Evolutionary conservation across 2,329 filamentous ascomycete species (phyloP).

Genomic region (Didymella glomerata): DNA sequence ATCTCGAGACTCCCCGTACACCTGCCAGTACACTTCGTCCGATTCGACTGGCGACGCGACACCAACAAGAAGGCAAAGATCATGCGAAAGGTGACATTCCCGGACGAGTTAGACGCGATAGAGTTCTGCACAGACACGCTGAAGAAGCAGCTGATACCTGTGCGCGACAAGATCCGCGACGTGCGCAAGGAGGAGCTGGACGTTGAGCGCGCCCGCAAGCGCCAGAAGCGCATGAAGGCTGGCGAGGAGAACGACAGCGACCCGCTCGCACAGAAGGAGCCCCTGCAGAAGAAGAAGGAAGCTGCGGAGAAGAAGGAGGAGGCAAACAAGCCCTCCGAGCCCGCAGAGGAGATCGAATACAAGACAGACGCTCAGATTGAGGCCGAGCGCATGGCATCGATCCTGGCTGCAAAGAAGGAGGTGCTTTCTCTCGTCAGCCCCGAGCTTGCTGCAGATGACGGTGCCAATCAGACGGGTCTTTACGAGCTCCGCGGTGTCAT

Average conservation of each 20-base stretch:
- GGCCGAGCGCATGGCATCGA: slow-evolving; percentile 77
- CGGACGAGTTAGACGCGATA: slow-evolving; percentile 87
- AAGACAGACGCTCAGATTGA: slow-evolving; percentile 96
- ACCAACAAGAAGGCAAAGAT: slow-evolving; percentile 99
- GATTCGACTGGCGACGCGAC: slow-evolving; percentile 97
- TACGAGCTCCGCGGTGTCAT: slow-evolving; percentile 95
- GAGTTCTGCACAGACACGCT: slow-evolving; percentile 96
- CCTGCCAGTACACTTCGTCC: slow-evolving; percentile 94
- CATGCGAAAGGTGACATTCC: slow-evolving; percentile 98
- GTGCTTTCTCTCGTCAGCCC: slow-evolving; percentile 79
- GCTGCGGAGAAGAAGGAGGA: slow-evolving; percentile 56
- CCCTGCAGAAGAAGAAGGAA: slow-evolving; percentile 61
- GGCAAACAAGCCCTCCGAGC: slow-evolving; percentile 61
- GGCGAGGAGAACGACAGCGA: slow-evolving; percentile 62
- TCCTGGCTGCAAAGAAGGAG: slow-evolving; percentile 86
- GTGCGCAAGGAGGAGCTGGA: slow-evolving; percentile 95
- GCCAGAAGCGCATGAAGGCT: slow-evolving; percentile 76
- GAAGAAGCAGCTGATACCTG: slow-evolving; percentile 80
- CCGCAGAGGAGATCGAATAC: slow-evolving; percentile 76
- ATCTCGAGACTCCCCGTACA: slow-evolving; percentile 94
- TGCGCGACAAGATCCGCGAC: slow-evolving; percentile 96
- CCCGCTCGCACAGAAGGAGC: slow-evolving; percentile 57
- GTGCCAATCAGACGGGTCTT: slow-evolving; percentile 90
- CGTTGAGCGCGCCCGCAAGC: slow-evolving; percentile 87
- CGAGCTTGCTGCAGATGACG: slow-evolving; percentile 76